Conservation (phyloP, 2,329 filamentous ascomycete species). For the Thelonectria rubi region DNA sequence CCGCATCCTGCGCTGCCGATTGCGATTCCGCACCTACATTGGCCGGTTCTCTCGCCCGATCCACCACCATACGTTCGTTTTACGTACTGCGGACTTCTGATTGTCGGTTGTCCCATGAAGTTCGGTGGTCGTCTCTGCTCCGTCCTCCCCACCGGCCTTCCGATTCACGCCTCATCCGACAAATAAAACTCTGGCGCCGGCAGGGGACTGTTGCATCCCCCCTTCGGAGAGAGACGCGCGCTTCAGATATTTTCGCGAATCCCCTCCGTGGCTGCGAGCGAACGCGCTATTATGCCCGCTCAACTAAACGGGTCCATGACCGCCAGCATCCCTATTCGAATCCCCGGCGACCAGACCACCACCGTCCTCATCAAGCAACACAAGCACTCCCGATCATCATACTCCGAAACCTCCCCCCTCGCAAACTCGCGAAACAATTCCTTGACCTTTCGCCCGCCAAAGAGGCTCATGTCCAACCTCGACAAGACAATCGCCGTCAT, state of each 20-base stretch:
- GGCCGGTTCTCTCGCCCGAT: constrained; percentile 41
- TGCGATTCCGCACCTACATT: constrained; percentile 42
- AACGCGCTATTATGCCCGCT: constrained; percentile 50
- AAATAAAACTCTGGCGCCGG: constrained; percentile 32
- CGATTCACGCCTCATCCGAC: constrained; percentile 39
- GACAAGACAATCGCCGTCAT: constrained; percentile 91
- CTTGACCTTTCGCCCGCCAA: constrained; percentile 67
- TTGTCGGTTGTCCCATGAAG: constrained; percentile 30
- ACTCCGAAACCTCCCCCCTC: constrained; percentile 67
- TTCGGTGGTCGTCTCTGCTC: constrained; percentile 30
- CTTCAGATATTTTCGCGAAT: constrained; percentile 28
- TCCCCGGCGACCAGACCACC: constrained; percentile 48
- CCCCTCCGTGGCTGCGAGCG: constrained; percentile 31
- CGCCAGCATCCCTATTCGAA: constrained; percentile 50
- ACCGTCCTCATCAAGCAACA: constrained; percentile 56
- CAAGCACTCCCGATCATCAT: constrained; percentile 70
- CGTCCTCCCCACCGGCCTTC: constrained; percentile 36
- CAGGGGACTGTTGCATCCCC: constrained; percentile 30
- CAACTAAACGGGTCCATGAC: constrained; percentile 51
- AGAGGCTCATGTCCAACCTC: constrained; percentile 66
- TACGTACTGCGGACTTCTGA: constrained; percentile 46
- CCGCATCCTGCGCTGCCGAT: constrained; percentile 37
- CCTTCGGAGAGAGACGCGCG: constrained; percentile 24
- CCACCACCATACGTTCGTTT: constrained; percentile 47
- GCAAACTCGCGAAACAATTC: constrained; percentile 66